Percentiles rank a stretch among this genome's conserved stretches.
Conservation (phyloP, 2,329 filamentous ascomycete species). For the Rhynchosporium agropyri region DNA sequence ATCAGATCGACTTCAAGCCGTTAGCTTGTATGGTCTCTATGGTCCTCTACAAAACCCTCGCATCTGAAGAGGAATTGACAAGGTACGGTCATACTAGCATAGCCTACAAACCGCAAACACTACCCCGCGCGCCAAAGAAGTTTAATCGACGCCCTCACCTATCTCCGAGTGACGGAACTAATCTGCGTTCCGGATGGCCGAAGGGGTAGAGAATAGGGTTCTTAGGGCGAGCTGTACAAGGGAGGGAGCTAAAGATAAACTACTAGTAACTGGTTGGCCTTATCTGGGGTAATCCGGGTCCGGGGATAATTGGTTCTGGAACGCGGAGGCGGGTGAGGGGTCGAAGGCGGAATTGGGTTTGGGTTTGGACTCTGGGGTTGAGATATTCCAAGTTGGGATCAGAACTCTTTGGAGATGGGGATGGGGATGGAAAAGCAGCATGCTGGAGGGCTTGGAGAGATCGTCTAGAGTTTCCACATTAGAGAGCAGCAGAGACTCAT, state of each 20-base stretch:
- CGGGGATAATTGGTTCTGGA: conserved; percentile 13
- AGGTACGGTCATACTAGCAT: background rate
- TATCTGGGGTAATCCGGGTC: background rate
- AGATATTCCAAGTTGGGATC: too few species aligned
- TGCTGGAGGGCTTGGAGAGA: background rate
- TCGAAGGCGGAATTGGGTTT: background rate
- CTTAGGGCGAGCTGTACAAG: background rate
- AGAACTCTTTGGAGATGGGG: background rate
- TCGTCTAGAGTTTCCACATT: conserved; percentile 8
- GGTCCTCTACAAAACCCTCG: background rate
- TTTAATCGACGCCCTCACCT: conserved; percentile 4
- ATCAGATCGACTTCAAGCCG: background rate
- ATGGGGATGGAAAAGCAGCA: conserved; percentile 12
- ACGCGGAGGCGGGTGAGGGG: conserved; percentile 6
- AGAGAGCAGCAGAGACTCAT: background rate
- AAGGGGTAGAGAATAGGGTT: background rate
- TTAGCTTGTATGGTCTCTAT: background rate
- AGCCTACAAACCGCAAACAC: background rate
- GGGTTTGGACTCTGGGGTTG: background rate
- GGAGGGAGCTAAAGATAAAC: background rate
- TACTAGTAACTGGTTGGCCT: background rate
- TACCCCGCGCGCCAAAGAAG: background rate
- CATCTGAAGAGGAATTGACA: background rate
- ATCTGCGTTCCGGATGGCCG: conserved; percentile 7
- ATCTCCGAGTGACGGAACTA: background rate